Conservation (phyloP, 768 basidiomycete species). For the Lactarius sanguifluus region DNA sequence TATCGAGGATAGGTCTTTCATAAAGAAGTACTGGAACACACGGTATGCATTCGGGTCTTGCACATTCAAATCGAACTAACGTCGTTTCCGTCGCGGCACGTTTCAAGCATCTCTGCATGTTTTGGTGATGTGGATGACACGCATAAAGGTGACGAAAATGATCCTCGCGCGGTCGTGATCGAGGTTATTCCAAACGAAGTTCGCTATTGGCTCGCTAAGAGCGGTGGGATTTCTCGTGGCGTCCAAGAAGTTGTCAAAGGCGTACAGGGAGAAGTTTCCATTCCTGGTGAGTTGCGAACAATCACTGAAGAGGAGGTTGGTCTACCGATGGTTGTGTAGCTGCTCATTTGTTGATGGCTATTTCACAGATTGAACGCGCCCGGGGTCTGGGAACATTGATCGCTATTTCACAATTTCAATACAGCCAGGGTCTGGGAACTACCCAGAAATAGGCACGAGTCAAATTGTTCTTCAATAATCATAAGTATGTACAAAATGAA, state of each 20-base stretch:
- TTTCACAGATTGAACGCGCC: slow-evolving; percentile 21
- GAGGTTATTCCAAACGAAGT: slow-evolving; percentile 80
- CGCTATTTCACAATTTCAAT: no score
- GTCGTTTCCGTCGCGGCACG: background rate
- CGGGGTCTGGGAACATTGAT: no score
- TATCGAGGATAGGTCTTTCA: slow-evolving; percentile 56
- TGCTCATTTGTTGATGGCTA: background rate
- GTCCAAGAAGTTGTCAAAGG: slow-evolving; percentile 60
- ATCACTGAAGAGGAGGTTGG: slow-evolving; percentile 72
- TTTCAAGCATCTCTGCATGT: slow-evolving; percentile 61
- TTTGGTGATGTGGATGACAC: slow-evolving; percentile 86
- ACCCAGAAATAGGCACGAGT: slow-evolving; percentile 4
- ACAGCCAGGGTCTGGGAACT: slow-evolving; percentile 2
- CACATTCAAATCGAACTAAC: background rate
- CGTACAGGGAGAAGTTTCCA: slow-evolving; percentile 59
- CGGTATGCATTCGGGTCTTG: slow-evolving; percentile 40
- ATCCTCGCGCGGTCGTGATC: slow-evolving; percentile 78
- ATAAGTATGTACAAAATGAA: background rate
- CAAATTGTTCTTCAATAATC: slow-evolving; percentile 2
- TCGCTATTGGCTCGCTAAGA: slow-evolving; percentile 74
- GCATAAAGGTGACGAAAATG: slow-evolving; percentile 76
- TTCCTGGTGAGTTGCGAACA: slow-evolving; percentile 75
- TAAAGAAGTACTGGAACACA: slow-evolving; percentile 62
- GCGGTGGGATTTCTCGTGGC: slow-evolving; percentile 54
- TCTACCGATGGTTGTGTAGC: background rate